A percentile compares a stretch with the other conserved stretches of the same genome.
These are phyloP conservation scores for Aspergillus melleus DNA, from an alignment of 2,329 filamentous ascomycete genomes.

Conservation along the genomic window DNA sequence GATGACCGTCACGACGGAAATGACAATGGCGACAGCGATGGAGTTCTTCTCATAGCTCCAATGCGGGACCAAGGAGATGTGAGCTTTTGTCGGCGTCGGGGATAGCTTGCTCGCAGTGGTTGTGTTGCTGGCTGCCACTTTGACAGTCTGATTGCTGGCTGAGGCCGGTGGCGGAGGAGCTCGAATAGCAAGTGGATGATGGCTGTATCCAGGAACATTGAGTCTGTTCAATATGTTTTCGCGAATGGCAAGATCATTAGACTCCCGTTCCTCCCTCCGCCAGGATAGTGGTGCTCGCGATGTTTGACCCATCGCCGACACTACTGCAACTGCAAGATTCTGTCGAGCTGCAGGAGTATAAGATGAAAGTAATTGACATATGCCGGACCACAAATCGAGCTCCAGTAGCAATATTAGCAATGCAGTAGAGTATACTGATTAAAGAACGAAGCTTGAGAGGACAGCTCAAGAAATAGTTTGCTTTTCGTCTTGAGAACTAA, in stretches of 20 bases:
- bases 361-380: not conserved
- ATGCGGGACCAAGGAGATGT: conserved; percentile 11
- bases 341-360: not conserved
- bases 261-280: not conserved
- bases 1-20: conserved; percentile 19
- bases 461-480: not conserved
- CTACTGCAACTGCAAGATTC: not conserved
- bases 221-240: not conserved
- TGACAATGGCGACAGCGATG: conserved; percentile 28
- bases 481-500: not conserved
- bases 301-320: not conserved
- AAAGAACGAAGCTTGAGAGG: not conserved
- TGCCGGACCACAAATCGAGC: not conserved
- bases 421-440: not conserved
- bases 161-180: not conserved
- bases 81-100: not conserved
- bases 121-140: not conserved
- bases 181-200: not conserved
- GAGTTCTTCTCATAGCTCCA: conserved; percentile 25
- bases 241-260: not conserved
- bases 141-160: not conserved
- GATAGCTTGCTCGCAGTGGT: not conserved
- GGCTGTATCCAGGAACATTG: not conserved
- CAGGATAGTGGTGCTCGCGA: not conserved
- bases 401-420: not conserved